Evolutionary conservation across 2,329 filamentous ascomycete species (phyloP).

Genomic region (Aspergillus sergii): DNA sequence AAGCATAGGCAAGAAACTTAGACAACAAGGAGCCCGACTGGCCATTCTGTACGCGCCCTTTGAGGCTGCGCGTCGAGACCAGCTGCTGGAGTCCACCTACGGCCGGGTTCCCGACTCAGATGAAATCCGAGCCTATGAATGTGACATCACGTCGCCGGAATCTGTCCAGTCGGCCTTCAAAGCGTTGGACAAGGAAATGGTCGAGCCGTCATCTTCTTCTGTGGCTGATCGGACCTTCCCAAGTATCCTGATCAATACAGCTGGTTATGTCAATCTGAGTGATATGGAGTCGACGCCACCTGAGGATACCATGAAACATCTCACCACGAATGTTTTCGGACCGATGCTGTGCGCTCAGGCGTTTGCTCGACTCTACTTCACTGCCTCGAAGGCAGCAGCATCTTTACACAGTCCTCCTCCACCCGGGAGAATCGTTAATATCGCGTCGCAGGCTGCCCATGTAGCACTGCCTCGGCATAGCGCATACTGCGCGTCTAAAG

Average conservation of each 20-base stretch:
- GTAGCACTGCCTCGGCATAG: constrained; percentile 49
- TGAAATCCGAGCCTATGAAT: constrained; percentile 40
- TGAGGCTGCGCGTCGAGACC: constrained; percentile 41
- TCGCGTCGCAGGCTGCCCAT: constrained; percentile 52
- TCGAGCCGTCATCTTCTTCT: constrained; percentile 13
- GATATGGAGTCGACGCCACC: constrained; percentile 47
- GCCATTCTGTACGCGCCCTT: constrained; percentile 53
- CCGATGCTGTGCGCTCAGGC: constrained; percentile 51
- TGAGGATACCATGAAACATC: constrained; percentile 48
- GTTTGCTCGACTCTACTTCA: constrained; percentile 47
- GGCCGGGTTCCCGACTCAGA: constrained; percentile 20
- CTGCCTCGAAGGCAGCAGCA: constrained; percentile 23
- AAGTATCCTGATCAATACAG: constrained; percentile 46
- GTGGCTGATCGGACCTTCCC: constrained; percentile 33
- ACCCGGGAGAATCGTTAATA: constrained; percentile 49
- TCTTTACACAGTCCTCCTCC: constrained; percentile 25
- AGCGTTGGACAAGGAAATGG: constrained; percentile 33
- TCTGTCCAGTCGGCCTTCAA: constrained; percentile 50
- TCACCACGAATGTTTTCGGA: constrained; percentile 48
- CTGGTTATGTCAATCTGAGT: constrained; percentile 50
- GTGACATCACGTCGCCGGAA: constrained; percentile 52
- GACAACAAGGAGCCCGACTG: constrained; percentile 45
- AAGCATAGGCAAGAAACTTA: constrained; percentile 45
- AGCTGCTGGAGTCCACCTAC: constrained; percentile 42
- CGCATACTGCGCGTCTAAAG: constrained; percentile 53